phyloP scores from a whole-genome alignment of 2,329 filamentous ascomycete species.

The Cadophora sp. region DNA sequence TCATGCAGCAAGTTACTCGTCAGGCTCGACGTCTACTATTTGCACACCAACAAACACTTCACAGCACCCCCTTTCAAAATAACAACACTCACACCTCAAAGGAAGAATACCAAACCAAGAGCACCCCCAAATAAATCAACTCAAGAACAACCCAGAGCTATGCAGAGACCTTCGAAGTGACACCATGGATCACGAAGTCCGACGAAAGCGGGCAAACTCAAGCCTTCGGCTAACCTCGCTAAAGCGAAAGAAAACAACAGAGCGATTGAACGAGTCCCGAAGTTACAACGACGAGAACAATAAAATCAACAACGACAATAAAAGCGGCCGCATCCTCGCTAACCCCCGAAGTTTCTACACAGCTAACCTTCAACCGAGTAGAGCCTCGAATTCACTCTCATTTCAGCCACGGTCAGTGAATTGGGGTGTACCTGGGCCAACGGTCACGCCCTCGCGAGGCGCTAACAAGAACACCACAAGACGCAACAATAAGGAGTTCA shows the following conservation, averaged over 20 bases:
- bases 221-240: slow-evolving; percentile 2
- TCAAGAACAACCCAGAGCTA: no score
- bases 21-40: no score
- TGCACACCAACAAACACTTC: no score
- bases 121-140: no score
- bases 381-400: neutral
- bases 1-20: no score
- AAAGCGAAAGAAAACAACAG: slow-evolving; percentile 13
- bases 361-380: neutral
- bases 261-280: neutral
- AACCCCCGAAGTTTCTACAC: neutral
- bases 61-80: no score
- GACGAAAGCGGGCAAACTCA: neutral
- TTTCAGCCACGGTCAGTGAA: neutral
- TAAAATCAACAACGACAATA: neutral
- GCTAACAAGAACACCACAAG: neutral
- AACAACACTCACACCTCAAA: no score
- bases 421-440: neutral
- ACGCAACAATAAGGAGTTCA: neutral
- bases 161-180: no score
- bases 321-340: neutral
- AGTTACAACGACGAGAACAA: neutral
- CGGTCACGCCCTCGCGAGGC: neutral
- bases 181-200: neutral
- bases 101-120: no score